Evolutionary conservation across 2,329 filamentous ascomycete species (phyloP).

Genomic region (Aureobasidium namibiae): DNA sequence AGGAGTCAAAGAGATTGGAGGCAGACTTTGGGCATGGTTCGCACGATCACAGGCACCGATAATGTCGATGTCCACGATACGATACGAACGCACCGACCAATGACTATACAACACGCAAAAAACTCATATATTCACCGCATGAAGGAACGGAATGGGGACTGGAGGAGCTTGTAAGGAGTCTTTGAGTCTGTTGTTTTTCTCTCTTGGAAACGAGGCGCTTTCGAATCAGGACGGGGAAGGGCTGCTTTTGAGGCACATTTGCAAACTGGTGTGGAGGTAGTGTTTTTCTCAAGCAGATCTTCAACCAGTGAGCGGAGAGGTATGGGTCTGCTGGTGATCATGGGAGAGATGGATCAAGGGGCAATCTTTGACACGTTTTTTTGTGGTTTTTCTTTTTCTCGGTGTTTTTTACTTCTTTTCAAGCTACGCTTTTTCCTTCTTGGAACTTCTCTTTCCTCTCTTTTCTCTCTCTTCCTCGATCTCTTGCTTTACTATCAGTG

Average conservation of each 20-base stretch:
- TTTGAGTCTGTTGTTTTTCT: constrained; percentile 8
- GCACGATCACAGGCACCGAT: constrained; percentile 7
- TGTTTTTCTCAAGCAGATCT: not conserved
- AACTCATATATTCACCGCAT: constrained; percentile 7
- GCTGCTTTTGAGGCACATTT: not conserved
- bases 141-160: not conserved
- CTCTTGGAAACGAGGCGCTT: constrained; percentile 9
- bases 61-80: not conserved
- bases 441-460: not conserved
- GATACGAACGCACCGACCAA: not conserved
- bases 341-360: not conserved
- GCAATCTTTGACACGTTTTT: constrained; percentile 6
- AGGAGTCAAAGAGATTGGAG: constrained; percentile 46
- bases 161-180: constrained; percentile 9
- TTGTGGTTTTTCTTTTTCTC: not conserved
- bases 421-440: not conserved
- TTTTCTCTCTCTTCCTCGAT: not conserved
- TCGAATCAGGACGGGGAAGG: constrained; percentile 1
- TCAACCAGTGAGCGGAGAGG: not conserved
- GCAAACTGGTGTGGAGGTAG: not conserved
- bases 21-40: constrained; percentile 26
- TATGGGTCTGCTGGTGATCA: not conserved
- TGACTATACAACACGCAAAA: constrained; percentile 1
- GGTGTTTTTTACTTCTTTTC: not conserved
- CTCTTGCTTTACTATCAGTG: no score